Evolutionary conservation across 78 protist genomes (phyloP).

Genomic region (Guillardia theta): DNA sequence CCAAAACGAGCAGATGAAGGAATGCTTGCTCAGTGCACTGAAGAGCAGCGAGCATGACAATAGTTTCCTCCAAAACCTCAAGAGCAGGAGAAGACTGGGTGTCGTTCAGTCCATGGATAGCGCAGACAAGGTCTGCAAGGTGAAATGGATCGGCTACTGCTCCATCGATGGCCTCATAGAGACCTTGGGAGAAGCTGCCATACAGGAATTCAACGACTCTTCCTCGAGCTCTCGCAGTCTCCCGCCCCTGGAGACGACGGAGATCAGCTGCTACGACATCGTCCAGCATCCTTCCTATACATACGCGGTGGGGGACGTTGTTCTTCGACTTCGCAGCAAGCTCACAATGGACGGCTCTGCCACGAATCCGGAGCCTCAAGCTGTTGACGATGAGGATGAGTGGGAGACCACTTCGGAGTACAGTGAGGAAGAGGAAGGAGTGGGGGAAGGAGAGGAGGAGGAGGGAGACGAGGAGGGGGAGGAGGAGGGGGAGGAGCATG

Average conservation of each 20-base stretch:
- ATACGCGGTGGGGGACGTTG: not conserved
- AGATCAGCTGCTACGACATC: not conserved
- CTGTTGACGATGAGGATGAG: not conserved
- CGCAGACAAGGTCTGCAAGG: not conserved
- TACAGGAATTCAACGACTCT: not conserved
- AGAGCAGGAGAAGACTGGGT: not conserved
- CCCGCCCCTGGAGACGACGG: not conserved
- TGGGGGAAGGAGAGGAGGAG: not conserved
- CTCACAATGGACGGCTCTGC: not conserved
- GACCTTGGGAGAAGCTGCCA: not conserved
- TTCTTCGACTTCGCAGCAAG: not conserved
- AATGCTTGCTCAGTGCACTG: no score
- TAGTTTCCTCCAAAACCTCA: no score
- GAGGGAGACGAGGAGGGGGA: not conserved
- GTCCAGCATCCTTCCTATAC: not conserved
- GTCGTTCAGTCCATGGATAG: not conserved
- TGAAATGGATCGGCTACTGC: not conserved
- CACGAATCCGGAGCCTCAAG: not conserved
- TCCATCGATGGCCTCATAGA: not conserved
- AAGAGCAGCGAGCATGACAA: no score
- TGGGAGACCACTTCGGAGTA: not conserved
- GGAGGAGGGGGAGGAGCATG: not conserved
- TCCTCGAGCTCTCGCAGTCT: not conserved
- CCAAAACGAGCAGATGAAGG: no score
- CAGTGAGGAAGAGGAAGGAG: not conserved